Base-by-base conservation (phyloP, 768 basidiomycete genomes). In the Mycena alexandri region DNA sequence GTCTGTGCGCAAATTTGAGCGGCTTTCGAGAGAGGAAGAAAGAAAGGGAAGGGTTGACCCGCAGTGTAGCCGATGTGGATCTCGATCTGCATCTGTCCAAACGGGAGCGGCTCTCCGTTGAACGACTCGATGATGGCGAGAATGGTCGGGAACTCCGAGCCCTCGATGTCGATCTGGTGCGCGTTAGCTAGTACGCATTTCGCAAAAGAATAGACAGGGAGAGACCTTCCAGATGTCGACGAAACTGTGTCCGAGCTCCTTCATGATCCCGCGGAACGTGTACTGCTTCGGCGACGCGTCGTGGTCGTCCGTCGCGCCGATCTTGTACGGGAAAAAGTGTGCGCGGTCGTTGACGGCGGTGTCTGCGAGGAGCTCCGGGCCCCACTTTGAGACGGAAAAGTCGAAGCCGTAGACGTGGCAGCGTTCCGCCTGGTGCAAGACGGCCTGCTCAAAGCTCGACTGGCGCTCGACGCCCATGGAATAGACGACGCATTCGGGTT, bases 201-300 rank as follows among this genome's bases (percentile, higher is more conserved):
- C 21, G 21, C 11, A n/a, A 21, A 8, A 12, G 5, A 22, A 12
- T 24, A 5, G 10, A 10, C n/a, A 22, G n/a, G 3, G 21, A 48
- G 3, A 48, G n/a, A 21, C 47, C n/a, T 48, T 22, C 47, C 47
- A 48, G 22, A 22, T 12, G 17, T 50, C 38, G 17, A 53, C 43
- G 54, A 60, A 50, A 13, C 53, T 53, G 50, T 55, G 62, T 75
- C 85, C 82, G 46, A 86, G 83, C 65, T 77, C 73, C 60, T 80
- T 74, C 75, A 86, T 84, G 29, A 86, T 77, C 0, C 80, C 78
- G 69, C 78, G 76, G 38, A 86, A 81, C n/a, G 84, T 82, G 67
- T 85, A 86, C 56, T 82, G 61, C 63, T 79, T 80, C 21, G 79
- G 74, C 12, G 73, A 74, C 14, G 77, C 59, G 10, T 68, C 74